These are phyloP conservation scores for Bruguiera sexangula DNA, from an alignment of 345 rosid genomes.

Conservation along the genomic window DNA sequence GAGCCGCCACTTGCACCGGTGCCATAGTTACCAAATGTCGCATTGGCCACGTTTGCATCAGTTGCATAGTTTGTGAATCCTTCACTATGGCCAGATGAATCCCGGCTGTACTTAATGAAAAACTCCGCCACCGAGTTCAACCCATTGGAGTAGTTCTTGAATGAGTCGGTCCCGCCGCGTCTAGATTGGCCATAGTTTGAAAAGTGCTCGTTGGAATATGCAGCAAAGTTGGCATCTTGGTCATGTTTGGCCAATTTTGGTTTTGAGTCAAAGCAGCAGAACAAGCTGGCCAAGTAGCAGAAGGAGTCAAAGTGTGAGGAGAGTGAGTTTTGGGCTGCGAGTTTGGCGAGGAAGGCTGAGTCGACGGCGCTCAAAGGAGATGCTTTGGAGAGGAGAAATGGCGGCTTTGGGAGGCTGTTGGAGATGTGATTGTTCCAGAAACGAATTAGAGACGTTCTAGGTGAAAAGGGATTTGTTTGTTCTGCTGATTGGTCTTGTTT, in stretches of 20 bases:
- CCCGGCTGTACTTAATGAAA: conserved; percentile 24
- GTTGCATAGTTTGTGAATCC: conserved; percentile 21
- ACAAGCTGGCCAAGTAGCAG: conserved; percentile 25
- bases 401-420: conserved; percentile 22
- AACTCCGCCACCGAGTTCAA: conserved; percentile 24
- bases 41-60: conserved; percentile 30
- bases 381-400: conserved; percentile 30
- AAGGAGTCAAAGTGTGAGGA: conserved; percentile 20
- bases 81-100: conserved; percentile 21
- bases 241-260: background rate
- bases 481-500: background rate
- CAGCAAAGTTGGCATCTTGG: conserved; percentile 22
- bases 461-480: conserved; percentile 20
- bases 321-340: conserved; percentile 25
- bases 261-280: conserved; percentile 20
- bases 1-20: conserved; percentile 27
- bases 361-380: conserved; percentile 27
- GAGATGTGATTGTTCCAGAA: conserved; percentile 30
- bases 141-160: conserved; percentile 34
- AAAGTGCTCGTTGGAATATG: conserved; percentile 25
- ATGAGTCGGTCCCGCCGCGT: conserved; percentile 24
- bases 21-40: conserved; percentile 31
- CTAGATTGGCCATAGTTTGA: conserved; percentile 22
- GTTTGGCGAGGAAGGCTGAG: conserved; percentile 26
- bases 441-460: conserved; percentile 25